A percentile compares a stretch with the other conserved stretches of the same genome.
These are phyloP conservation scores for Annulohypoxylon bovei DNA, from an alignment of 495 filamentous ascomycete species.

Conservation along the genomic window DNA sequence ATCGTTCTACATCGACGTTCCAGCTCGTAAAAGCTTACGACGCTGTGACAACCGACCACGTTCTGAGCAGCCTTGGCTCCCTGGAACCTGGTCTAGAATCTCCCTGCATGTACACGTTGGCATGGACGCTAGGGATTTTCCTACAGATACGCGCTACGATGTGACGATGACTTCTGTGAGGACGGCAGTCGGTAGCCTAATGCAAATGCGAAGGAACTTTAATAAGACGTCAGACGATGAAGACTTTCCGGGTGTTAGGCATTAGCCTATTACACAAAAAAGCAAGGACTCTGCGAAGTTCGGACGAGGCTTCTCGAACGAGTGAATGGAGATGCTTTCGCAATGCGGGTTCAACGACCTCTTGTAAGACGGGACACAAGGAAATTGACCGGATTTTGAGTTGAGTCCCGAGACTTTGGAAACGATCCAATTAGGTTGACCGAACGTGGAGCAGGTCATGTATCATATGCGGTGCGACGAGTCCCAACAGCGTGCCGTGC, in stretches of 20 bases:
- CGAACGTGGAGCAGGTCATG: conserved; percentile 3
- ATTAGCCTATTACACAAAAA: background rate
- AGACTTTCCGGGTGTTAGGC: background rate
- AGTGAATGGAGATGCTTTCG: background rate
- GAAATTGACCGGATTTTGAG: conserved; percentile 29
- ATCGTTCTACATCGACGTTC: conserved; percentile 1
- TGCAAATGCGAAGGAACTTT: conserved; percentile 21
- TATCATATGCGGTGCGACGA: conserved; percentile 26
- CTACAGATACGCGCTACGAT: conserved; percentile 29
- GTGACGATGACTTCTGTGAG: conserved; percentile 9
- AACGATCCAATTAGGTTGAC: conserved; percentile 27
- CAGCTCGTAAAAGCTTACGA: conserved; percentile 8
- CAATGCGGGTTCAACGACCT: conserved; percentile 16
- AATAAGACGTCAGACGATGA: conserved; percentile 13
- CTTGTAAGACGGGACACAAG: conserved; percentile 20
- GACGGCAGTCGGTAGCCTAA: conserved; percentile 6
- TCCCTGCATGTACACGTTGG: conserved; percentile 10
- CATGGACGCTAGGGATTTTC: conserved; percentile 25
- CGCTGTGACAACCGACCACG: conserved; percentile 5
- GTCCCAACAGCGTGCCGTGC: conserved; percentile 4
- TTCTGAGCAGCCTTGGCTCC: conserved; percentile 6
- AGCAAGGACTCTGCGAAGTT: background rate
- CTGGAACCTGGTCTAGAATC: background rate
- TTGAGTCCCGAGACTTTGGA: conserved; percentile 28
- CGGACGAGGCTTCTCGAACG: background rate